phyloP scores from a whole-genome alignment of 257 asterid genomes.

The Nicotiana tabacum region DNA sequence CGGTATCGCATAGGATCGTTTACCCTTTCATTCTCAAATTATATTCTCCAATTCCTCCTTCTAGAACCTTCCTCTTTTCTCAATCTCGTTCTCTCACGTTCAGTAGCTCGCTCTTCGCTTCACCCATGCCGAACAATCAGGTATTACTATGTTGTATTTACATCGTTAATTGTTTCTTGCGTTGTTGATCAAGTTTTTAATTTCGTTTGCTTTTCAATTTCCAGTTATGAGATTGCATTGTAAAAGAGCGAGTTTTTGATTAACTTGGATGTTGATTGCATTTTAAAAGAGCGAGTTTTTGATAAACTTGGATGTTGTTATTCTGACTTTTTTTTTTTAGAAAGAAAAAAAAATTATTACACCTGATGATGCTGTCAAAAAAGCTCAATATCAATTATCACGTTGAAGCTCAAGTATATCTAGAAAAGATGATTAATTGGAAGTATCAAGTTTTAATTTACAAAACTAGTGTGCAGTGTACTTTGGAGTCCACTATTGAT shows the following conservation, averaged over 20 bases:
- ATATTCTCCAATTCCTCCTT: background rate
- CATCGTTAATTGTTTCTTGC: background rate
- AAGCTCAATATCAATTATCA: too few species aligned
- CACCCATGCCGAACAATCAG: constrained; percentile 54
- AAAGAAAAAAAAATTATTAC: background rate
- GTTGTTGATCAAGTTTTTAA: background rate
- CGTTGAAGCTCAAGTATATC: too few species aligned
- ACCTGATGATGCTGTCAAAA: too few species aligned
- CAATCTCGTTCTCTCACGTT: constrained; percentile 14
- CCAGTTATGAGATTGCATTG: background rate
- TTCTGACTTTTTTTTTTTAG: background rate
- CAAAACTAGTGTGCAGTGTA: too few species aligned
- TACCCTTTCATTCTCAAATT: constrained; percentile 20
- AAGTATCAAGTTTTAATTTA: too few species aligned
- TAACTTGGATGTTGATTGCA: background rate
- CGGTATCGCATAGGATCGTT: constrained; percentile 32
- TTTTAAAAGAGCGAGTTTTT: background rate
- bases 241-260: background rate
- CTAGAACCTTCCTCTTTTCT: constrained; percentile 19
- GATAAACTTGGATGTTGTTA: background rate
- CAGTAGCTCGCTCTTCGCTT: constrained; percentile 12
- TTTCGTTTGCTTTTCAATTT: background rate
- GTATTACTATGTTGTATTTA: constrained; percentile 18
- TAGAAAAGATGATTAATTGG: too few species aligned
- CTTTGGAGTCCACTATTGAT: too few species aligned